Evolutionary conservation across 148 eudicot species (phyloP).

Genomic region (Salicornia ramosissima): DNA sequence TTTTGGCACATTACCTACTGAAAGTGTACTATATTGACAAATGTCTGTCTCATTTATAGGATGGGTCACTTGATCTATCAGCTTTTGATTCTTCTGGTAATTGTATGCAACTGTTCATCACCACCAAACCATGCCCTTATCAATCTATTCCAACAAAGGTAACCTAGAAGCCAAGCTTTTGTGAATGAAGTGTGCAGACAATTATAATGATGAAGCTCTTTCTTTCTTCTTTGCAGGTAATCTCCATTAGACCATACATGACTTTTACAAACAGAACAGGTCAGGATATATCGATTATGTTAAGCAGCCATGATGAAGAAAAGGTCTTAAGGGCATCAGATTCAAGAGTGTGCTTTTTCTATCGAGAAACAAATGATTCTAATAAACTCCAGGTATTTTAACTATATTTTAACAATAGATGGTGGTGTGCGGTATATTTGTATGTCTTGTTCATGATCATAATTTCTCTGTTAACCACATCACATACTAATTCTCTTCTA

Average conservation of each 20-base stretch:
- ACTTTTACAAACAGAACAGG: conserved; percentile 97
- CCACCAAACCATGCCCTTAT: conserved; percentile 81
- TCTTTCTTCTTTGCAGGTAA: conserved; percentile 54
- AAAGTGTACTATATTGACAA: background rate
- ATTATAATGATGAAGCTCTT: conserved; percentile 1
- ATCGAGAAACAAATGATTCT: conserved; percentile 51
- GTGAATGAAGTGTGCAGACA: conserved; percentile 9
- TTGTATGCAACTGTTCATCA: conserved; percentile 74
- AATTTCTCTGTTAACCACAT: background rate
- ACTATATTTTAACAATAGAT: background rate
- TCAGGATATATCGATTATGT: conserved; percentile 54
- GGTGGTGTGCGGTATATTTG: background rate
- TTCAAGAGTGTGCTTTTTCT: conserved; percentile 72
- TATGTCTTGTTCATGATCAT: background rate
- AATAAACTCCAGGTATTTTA: conserved; percentile 63
- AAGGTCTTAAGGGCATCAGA: conserved; percentile 69
- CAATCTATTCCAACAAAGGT: conserved; percentile 98
- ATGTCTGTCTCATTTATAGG: conserved; percentile 36
- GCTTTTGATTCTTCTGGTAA: conserved; percentile 75
- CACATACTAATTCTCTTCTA: background rate
- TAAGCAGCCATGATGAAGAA: conserved; percentile 73
- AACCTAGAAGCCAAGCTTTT: conserved; percentile 10
- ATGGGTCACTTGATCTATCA: conserved; percentile 74
- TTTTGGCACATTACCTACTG: background rate
- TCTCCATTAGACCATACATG: conserved; percentile 71